Percentiles rank a stretch among this genome's conserved stretches.
Conservation (phyloP, 805 yeast genomes). For the Cyberlindnera xishuangbannaensis region DNA sequence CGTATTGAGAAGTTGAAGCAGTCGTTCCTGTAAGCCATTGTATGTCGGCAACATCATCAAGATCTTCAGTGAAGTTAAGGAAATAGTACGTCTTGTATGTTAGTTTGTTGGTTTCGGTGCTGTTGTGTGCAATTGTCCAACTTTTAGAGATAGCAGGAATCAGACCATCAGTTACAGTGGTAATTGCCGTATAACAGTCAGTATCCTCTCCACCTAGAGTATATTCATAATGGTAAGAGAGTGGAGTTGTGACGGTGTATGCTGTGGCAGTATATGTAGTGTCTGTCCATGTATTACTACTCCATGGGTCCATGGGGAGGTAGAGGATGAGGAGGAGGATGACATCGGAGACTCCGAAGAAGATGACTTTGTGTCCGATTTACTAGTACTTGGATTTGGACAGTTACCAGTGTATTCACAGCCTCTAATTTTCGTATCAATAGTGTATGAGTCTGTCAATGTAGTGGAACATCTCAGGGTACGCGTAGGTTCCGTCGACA, state of each 20-base stretch:
- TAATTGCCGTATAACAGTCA: conserved; percentile 11
- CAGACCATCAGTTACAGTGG: background rate
- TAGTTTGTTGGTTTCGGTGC: background rate
- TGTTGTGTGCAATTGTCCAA: background rate
- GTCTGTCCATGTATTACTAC: conserved; percentile 4
- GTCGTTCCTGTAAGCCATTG: conserved; percentile 6
- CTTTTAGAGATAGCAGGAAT: background rate
- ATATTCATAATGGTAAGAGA: conserved; percentile 4
- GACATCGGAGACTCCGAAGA: background rate
- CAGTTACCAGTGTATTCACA: conserved; percentile 9
- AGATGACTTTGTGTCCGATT: background rate
- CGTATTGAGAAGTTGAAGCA: background rate
- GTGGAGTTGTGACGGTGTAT: conserved; percentile 15
- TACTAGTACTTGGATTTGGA: conserved; percentile 2
- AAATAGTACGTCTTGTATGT: conserved; percentile 8
- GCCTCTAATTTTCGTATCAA: conserved; percentile 1
- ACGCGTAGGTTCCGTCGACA: conserved; percentile 27
- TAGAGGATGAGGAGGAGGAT: conserved; percentile 5
- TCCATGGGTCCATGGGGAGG: background rate
- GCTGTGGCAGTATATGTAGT: conserved; percentile 4
- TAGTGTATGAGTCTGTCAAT: conserved; percentile 11
- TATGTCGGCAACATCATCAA: conserved; percentile 15
- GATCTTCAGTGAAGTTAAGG: conserved; percentile 17
- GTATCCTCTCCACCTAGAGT: conserved; percentile 2
- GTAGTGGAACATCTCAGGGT: conserved; percentile 24